Evolutionary conservation across 164 flowering plant species (phyloP).

Genomic region (Liquidambar formosana): DNA sequence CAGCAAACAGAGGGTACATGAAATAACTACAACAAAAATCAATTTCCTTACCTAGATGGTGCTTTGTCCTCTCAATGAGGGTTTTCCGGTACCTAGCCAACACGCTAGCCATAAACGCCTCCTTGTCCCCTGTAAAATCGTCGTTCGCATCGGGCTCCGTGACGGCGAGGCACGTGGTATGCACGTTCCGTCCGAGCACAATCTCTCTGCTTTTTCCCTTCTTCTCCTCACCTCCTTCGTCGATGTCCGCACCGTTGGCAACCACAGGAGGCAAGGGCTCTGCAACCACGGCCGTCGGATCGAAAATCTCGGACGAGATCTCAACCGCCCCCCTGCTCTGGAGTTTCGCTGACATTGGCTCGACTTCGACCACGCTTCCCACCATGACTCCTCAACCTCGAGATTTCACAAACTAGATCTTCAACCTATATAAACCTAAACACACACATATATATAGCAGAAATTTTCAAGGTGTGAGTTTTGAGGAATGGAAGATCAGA

Average conservation of each 20-base stretch:
- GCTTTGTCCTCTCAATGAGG: conserved; percentile 70
- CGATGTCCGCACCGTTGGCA: conserved; percentile 11
- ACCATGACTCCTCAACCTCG: conserved; percentile 4
- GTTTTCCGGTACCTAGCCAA: conserved; percentile 77
- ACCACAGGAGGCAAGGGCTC: conserved; percentile 49
- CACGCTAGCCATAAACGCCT: conserved; percentile 92
- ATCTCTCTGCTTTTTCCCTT: conserved; percentile 45
- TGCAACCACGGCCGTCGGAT: conserved; percentile 38
- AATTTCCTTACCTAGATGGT: conserved; percentile 67
- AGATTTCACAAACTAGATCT: conserved; percentile 1
- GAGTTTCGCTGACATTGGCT: not conserved
- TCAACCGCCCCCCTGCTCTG: conserved; percentile 5
- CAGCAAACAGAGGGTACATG: not conserved
- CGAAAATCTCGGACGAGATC: conserved; percentile 39
- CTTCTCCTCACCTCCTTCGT: conserved; percentile 14
- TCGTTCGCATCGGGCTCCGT: conserved; percentile 92
- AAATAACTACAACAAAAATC: not conserved
- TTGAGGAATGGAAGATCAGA: not conserved
- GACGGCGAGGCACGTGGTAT: conserved; percentile 70
- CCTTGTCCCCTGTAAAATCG: conserved; percentile 87
- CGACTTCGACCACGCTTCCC: conserved; percentile 5
- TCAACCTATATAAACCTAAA: not conserved
- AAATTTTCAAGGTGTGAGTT: too few relatives aligned
- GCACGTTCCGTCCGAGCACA: conserved; percentile 84
- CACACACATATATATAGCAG: too few relatives aligned